These are phyloP conservation scores for Osmozyma mogii DNA, from an alignment of 805 yeast genomes.

Conservation along the genomic window DNA sequence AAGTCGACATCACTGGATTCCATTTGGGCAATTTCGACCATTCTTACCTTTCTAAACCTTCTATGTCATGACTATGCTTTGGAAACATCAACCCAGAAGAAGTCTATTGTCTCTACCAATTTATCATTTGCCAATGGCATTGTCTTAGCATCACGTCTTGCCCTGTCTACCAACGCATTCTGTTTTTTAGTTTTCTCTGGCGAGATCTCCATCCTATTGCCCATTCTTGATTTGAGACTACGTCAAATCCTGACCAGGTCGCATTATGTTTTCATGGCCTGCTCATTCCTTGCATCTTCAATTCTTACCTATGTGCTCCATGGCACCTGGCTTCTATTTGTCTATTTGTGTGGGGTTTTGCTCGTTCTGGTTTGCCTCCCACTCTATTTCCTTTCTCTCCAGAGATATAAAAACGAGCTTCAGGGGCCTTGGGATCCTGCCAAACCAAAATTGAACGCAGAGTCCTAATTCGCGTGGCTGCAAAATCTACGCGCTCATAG, in stretches of 20 bases:
- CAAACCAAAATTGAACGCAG: no score
- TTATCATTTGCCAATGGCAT: conserved; percentile 79
- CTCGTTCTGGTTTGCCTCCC: conserved; percentile 47
- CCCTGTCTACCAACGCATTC: conserved; percentile 69
- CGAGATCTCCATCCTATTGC: conserved; percentile 64
- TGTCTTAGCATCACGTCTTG: conserved; percentile 81
- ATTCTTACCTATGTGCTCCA: neutral
- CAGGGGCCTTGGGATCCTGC: conserved; percentile 96
- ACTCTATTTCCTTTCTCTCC: conserved; percentile 59
- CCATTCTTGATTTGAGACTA: conserved; percentile 57
- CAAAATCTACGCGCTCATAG: no score
- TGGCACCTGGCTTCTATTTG: conserved; percentile 37
- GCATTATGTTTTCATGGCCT: conserved; percentile 17
- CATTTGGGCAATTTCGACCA: conserved; percentile 84
- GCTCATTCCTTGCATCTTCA: neutral
- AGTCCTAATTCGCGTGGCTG: no score
- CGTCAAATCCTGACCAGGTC: conserved; percentile 28
- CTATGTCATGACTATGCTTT: conserved; percentile 61
- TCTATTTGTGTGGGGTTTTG: conserved; percentile 39
- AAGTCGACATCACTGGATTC: conserved; percentile 88
- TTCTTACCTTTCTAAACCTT: conserved; percentile 67
- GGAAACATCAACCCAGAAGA: conserved; percentile 24
- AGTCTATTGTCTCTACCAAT: conserved; percentile 69
- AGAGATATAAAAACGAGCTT: conserved; percentile 73
- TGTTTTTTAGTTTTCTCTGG: conserved; percentile 72